Conservation (phyloP, 805 yeast species). For the Candida michaelii region DNA sequence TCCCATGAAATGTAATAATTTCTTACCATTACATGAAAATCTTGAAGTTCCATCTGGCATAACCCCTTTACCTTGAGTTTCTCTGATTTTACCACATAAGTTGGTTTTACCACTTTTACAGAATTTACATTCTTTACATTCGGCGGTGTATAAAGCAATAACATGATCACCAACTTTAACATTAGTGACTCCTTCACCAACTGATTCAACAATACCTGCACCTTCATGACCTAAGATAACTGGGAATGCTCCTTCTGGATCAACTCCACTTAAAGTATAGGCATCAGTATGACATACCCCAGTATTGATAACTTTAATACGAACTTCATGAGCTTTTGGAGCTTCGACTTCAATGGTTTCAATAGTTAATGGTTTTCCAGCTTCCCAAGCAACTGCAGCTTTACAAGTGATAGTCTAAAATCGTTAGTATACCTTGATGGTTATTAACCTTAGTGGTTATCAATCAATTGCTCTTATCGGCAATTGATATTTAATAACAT, state of each 20-base stretch:
- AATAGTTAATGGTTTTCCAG: conserved; percentile 75
- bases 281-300: conserved; percentile 99
- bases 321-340: conserved; percentile 96
- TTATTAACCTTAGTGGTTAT: conserved; percentile 3
- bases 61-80: conserved; percentile 96
- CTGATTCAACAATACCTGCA: conserved; percentile 92
- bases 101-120: conserved; percentile 95
- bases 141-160: conserved; percentile 93
- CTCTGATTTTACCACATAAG: conserved; percentile 92
- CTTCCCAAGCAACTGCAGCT: conserved; percentile 98
- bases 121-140: conserved; percentile 92
- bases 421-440: conserved; percentile 20
- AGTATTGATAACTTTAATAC: conserved; percentile 81
- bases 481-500: not conserved
- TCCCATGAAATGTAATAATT: conserved; percentile 93
- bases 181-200: conserved; percentile 90
- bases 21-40: conserved; percentile 83
- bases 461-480: not conserved
- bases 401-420: conserved; percentile 69
- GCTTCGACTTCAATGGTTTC: conserved; percentile 91
- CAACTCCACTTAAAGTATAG: conserved; percentile 89
- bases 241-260: conserved; percentile 97
- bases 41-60: conserved; percentile 98
- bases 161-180: conserved; percentile 95
- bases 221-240: conserved; percentile 96